Percentiles rank a stretch among this genome's conserved stretches.
Evolutionary conservation across 2,329 filamentous ascomycete species (phyloP).

Genomic region (Alternaria sp.): DNA sequence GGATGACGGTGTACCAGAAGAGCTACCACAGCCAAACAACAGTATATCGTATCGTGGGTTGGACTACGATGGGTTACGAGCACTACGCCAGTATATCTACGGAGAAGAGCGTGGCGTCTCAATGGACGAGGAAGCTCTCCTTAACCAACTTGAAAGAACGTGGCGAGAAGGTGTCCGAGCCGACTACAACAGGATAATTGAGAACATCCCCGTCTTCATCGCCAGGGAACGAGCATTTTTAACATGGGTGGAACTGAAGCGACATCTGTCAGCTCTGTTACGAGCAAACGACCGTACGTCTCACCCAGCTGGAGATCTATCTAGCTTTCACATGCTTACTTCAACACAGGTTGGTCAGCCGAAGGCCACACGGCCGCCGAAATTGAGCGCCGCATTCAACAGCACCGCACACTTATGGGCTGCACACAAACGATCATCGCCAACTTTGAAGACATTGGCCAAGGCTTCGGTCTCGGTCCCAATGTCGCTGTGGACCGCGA

Average conservation of each 20-base stretch:
- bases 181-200: slow-evolving; percentile 36
- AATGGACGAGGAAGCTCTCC: slow-evolving; percentile 42
- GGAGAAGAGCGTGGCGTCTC: slow-evolving; percentile 32
- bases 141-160: slow-evolving; percentile 40
- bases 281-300: slow-evolving; percentile 44
- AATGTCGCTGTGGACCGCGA: slow-evolving; percentile 35
- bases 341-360: slow-evolving; percentile 40
- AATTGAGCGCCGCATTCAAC: slow-evolving; percentile 44
- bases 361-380: slow-evolving; percentile 41
- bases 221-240: slow-evolving; percentile 46
- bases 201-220: slow-evolving; percentile 42
- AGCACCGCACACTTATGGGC: slow-evolving; percentile 46
- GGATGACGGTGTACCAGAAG: slow-evolving; percentile 30
- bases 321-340: slow-evolving; percentile 14
- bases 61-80: slow-evolving; percentile 41
- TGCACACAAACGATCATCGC: slow-evolving; percentile 44
- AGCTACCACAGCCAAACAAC: slow-evolving; percentile 29
- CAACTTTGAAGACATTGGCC: slow-evolving; percentile 43
- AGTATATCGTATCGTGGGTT: slow-evolving; percentile 39
- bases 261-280: slow-evolving; percentile 46
- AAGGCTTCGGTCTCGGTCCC: slow-evolving; percentile 32
- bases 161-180: slow-evolving; percentile 45
- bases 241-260: slow-evolving; percentile 47
- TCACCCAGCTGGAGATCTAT: slow-evolving; percentile 1
- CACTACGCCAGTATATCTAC: slow-evolving; percentile 45